A percentile compares a stretch with the other conserved stretches of the same genome.
Conservation (phyloP, 73 alveolate genomes). For the Paramecium sexaurelia region DNA sequence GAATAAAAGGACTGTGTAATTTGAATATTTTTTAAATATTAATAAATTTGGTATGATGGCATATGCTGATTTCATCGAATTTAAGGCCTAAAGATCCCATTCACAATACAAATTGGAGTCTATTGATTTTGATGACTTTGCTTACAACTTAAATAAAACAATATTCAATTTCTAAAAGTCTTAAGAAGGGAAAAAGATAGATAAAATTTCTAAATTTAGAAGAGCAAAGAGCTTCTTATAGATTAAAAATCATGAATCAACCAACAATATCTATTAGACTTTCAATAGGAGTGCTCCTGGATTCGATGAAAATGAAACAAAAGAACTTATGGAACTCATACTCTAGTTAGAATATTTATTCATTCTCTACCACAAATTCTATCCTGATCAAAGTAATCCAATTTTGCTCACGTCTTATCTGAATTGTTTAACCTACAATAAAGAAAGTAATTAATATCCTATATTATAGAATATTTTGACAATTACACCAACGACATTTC, state of each 20-base stretch:
- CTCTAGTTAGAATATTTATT: slow-evolving; percentile 19
- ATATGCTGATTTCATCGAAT: not conserved
- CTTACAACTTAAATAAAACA: not conserved
- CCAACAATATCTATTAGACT: not conserved
- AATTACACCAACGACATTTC: not conserved
- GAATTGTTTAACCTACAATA: not conserved
- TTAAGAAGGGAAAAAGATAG: not conserved
- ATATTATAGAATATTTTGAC: not conserved
- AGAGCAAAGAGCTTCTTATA: not conserved
- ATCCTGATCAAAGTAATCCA: slow-evolving; percentile 28
- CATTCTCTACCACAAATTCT: slow-evolving; percentile 37
- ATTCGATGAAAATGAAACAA: slow-evolving; percentile 9
- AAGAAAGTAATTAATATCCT: not conserved
- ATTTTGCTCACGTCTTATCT: not conserved
- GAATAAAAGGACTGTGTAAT: not conserved
- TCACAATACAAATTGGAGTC: not conserved
- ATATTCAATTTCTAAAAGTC: not conserved
- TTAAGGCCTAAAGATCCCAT: not conserved
- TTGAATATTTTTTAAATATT: not conserved
- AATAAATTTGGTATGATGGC: slow-evolving; percentile 15
- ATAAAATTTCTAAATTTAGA: slow-evolving; percentile 10
- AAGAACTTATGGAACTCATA: slow-evolving; percentile 31
- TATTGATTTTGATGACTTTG: slow-evolving; percentile 6
- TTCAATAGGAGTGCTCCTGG: slow-evolving; percentile 1
- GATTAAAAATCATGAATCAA: not conserved